Conservation (phyloP, 2,329 filamentous ascomycete genomes). For the Nemania diffusa region DNA sequence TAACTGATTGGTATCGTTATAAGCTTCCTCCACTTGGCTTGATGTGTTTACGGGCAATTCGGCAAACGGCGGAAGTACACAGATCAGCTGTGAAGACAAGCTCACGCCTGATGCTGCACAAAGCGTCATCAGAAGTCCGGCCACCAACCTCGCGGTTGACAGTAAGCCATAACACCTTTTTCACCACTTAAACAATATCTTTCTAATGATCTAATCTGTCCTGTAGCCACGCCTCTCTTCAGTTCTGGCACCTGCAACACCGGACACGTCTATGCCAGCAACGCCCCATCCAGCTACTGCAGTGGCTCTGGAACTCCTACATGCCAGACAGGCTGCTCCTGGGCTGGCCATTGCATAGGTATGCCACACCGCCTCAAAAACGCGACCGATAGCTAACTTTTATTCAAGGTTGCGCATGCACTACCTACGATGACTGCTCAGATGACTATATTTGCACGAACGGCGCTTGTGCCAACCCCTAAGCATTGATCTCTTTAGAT, state of each 20-base stretch:
- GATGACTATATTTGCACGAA: slow-evolving; percentile 38
- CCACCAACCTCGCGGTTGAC: slow-evolving; percentile 47
- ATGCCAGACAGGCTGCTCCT: slow-evolving; percentile 39
- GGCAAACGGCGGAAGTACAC: slow-evolving; percentile 47
- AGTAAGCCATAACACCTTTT: slow-evolving; percentile 41
- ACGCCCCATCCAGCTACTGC: slow-evolving; percentile 39
- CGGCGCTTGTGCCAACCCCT: slow-evolving; percentile 30
- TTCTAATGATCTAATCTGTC: slow-evolving; percentile 16
- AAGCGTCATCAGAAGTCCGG: slow-evolving; percentile 48
- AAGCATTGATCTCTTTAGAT: not conserved
- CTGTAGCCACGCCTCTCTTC: slow-evolving; percentile 41
- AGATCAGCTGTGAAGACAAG: slow-evolving; percentile 51
- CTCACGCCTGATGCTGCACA: slow-evolving; percentile 48
- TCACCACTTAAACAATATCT: not conserved
- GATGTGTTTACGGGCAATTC: slow-evolving; percentile 54
- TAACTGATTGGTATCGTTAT: slow-evolving; percentile 9
- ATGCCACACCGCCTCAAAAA: not conserved
- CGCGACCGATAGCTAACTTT: not conserved
- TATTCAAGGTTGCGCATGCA: slow-evolving; percentile 36
- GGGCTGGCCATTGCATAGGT: slow-evolving; percentile 39
- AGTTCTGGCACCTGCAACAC: slow-evolving; percentile 42
- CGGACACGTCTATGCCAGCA: slow-evolving; percentile 36
- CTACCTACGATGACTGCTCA: slow-evolving; percentile 36
- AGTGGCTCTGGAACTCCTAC: slow-evolving; percentile 12
- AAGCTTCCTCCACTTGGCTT: slow-evolving; percentile 39